Evolutionary conservation across 106 monocot genomes (phyloP).

Genomic region (Dactylorhiza incarnata): DNA sequence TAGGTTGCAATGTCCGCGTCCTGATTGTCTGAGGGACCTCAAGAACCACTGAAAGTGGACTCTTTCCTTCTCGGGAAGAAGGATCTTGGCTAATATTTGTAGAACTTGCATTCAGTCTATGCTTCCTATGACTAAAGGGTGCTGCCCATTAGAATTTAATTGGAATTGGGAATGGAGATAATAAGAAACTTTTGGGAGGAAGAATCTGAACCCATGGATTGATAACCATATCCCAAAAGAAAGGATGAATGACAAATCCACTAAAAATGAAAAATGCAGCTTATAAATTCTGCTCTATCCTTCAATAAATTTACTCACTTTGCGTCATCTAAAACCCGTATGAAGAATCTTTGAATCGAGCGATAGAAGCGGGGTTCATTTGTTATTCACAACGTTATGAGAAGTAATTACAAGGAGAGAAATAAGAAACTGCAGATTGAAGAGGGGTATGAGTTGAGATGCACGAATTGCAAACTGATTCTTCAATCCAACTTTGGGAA

Average conservation of each 20-base stretch:
- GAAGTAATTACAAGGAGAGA: no score
- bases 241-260: neutral
- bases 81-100: neutral
- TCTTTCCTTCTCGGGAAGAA: constrained; percentile 18
- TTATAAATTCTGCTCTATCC: neutral
- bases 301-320: neutral
- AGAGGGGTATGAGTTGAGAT: no score
- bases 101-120: neutral
- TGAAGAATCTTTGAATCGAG: no score
- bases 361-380: no score
- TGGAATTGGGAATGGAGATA: neutral
- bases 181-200: neutral
- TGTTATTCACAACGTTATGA: no score
- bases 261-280: neutral
- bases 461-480: no score
- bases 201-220: neutral
- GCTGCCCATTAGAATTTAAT: neutral
- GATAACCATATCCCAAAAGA: neutral
- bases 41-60: constrained; percentile 32
- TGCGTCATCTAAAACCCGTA: neutral
- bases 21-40: constrained; percentile 49
- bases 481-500: no score
- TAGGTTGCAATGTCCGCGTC: constrained; percentile 43
- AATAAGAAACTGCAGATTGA: no score
- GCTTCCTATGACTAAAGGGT: neutral